Conservation (phyloP, 2,329 filamentous ascomycete genomes). For the Penicillium sclerotigenum region DNA sequence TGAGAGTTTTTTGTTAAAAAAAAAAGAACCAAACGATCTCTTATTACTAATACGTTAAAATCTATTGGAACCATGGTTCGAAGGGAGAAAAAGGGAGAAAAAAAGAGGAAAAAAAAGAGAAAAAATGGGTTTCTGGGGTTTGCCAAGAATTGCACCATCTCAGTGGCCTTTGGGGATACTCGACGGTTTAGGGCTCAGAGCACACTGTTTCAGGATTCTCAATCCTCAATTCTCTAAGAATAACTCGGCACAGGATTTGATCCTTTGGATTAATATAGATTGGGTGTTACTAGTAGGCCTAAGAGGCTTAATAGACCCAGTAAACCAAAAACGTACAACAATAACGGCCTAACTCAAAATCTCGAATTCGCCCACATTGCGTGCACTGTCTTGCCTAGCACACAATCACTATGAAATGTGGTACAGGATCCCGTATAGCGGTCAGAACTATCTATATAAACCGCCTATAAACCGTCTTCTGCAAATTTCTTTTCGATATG, state of each 20-base stretch:
- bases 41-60: no score
- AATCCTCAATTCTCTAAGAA: background rate
- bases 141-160: conserved; percentile 4
- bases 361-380: conserved; percentile 11
- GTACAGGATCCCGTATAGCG: conserved; percentile 16
- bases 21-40: no score
- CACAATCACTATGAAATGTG: conserved; percentile 20
- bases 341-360: background rate
- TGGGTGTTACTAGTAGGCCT: background rate
- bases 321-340: background rate
- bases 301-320: background rate
- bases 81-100: no score
- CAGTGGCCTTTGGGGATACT: background rate
- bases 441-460: conserved; percentile 4
- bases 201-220: background rate
- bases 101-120: background rate
- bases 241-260: background rate
- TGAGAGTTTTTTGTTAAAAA: background rate
- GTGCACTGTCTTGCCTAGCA: conserved; percentile 15
- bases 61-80: no score
- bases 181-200: background rate
- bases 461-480: background rate
- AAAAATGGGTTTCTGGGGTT: background rate
- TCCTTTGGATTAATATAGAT: background rate
- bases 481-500: background rate